A percentile compares a stretch with the other conserved stretches of the same genome.
These are phyloP conservation scores for Batrachochytrium dendrobatidis DNA, from an alignment of 371 early-diverging fungal species.

Conservation along the genomic window DNA sequence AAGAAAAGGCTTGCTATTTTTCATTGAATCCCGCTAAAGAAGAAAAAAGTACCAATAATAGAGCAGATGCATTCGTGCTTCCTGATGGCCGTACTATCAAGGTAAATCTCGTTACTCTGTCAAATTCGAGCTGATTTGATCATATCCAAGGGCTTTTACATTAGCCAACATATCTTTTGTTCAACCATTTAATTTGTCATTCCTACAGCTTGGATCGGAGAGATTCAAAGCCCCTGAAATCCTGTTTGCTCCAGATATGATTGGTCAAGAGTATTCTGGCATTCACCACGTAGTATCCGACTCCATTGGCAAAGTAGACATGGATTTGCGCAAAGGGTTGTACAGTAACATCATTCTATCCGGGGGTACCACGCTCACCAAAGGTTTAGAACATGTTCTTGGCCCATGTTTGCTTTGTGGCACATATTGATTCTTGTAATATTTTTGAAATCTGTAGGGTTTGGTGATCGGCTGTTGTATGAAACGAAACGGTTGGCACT, in stretches of 20 bases:
- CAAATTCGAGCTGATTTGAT: too few species aligned
- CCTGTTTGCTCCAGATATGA: conserved; percentile 75
- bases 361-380: conserved; percentile 84
- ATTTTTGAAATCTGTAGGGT: conserved; percentile 40
- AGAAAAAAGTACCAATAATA: conserved; percentile 64
- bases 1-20: conserved; percentile 92
- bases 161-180: neutral
- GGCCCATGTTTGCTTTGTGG: neutral
- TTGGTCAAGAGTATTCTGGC: conserved; percentile 83
- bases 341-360: conserved; percentile 86
- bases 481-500: conserved; percentile 80
- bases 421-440: conserved; percentile 7
- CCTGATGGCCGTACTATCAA: conserved; percentile 90
- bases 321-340: conserved; percentile 81
- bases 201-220: conserved; percentile 62
- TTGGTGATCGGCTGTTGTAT: conserved; percentile 84
- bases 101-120: conserved; percentile 31
- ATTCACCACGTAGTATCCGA: conserved; percentile 85
- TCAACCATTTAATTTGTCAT: neutral
- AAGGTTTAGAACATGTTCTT: conserved; percentile 29
- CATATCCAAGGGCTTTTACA: neutral
- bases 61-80: conserved; percentile 68
- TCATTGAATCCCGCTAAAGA: conserved; percentile 82
- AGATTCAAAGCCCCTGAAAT: conserved; percentile 78
- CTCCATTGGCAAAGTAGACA: conserved; percentile 81